phyloP scores from a whole-genome alignment of 768 basidiomycete species.

The Serendipita sp. region DNA sequence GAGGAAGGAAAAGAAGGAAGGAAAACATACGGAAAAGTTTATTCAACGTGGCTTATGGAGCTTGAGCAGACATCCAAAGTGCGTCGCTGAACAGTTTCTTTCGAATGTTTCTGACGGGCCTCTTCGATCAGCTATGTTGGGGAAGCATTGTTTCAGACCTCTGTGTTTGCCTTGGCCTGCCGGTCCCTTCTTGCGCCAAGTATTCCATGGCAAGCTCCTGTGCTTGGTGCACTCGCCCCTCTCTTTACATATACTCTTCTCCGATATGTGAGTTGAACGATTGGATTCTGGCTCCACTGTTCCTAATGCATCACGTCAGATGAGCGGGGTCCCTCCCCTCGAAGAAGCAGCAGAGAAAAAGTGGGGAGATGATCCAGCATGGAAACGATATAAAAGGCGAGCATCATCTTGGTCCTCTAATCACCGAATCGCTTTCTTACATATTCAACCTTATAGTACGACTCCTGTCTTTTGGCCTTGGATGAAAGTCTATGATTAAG shows the following conservation, averaged over 20 bases:
- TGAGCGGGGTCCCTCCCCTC: conserved; percentile 56
- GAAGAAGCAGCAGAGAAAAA: conserved; percentile 43
- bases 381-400: conserved; percentile 43
- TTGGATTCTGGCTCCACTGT: not conserved
- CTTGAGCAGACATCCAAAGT: conserved; percentile 61
- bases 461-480: conserved; percentile 25
- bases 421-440: not conserved
- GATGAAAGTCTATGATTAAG: not conserved
- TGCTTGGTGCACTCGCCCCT: conserved; percentile 39
- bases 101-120: not conserved
- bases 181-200: conserved; percentile 29
- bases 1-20: conserved; percentile 40
- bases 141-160: conserved; percentile 54
- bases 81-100: conserved; percentile 10
- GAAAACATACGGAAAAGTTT: conserved; percentile 55
- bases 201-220: conserved; percentile 30
- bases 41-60: conserved; percentile 54
- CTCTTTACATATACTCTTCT: conserved; percentile 48
- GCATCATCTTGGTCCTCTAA: conserved; percentile 8
- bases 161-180: conserved; percentile 44
- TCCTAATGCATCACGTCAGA: conserved; percentile 18
- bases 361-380: conserved; percentile 37
- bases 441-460: conserved; percentile 13
- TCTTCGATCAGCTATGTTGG: conserved; percentile 45
- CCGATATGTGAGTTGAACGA: conserved; percentile 26